phyloP scores from a whole-genome alignment of 2,329 filamentous ascomycete species.

The Pochonia chlamydosporia region DNA sequence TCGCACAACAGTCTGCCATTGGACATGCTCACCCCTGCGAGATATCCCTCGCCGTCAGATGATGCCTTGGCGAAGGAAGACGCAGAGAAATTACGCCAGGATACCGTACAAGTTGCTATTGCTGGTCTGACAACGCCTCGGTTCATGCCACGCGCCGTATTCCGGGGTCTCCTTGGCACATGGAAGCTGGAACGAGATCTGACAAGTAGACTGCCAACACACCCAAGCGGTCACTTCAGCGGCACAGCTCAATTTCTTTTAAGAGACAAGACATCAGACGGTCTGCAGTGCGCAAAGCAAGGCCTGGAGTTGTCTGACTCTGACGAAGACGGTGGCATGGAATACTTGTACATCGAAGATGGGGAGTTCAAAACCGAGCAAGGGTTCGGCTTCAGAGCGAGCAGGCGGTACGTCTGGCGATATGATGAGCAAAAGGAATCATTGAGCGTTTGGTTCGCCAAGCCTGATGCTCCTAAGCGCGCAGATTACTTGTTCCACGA shows the following conservation, averaged over 20 bases:
- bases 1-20: constrained; percentile 37
- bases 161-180: constrained; percentile 62
- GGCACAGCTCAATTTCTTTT: constrained; percentile 62
- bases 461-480: constrained; percentile 52
- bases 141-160: constrained; percentile 62
- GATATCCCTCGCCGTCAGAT: constrained; percentile 39
- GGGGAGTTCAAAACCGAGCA: constrained; percentile 56
- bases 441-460: constrained; percentile 69
- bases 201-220: constrained; percentile 44
- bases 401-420: constrained; percentile 65
- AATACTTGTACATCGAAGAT: constrained; percentile 66
- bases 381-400: constrained; percentile 53
- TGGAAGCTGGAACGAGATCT: constrained; percentile 61
- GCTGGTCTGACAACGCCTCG: constrained; percentile 36
- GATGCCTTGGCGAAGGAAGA: constrained; percentile 31
- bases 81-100: constrained; percentile 36
- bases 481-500: constrained; percentile 73
- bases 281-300: constrained; percentile 28
- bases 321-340: constrained; percentile 34
- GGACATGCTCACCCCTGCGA: constrained; percentile 50
- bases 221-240: constrained; percentile 58
- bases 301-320: constrained; percentile 6
- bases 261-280: constrained; percentile 51
- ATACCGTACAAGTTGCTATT: constrained; percentile 36
- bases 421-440: constrained; percentile 56